These are phyloP conservation scores for Beauveria medogensis DNA, from an alignment of 2,329 filamentous ascomycete species.

Conservation along the genomic window DNA sequence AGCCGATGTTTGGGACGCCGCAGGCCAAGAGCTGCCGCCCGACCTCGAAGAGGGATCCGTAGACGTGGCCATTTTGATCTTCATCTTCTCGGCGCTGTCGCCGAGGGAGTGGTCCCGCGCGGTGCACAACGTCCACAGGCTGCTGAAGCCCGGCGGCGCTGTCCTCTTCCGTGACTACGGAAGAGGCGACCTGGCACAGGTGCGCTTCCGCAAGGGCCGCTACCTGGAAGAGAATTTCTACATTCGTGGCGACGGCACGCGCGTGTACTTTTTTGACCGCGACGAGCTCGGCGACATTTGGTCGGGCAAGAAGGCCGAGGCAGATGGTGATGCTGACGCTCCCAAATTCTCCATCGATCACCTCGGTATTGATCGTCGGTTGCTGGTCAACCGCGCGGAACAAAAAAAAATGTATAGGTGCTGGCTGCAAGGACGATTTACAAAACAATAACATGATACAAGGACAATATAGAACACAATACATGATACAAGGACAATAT, in stretches of 20 bases:
- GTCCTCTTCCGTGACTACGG: constrained; percentile 97
- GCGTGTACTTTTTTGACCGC: constrained; percentile 94
- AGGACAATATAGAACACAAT: not conserved
- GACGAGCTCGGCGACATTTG: constrained; percentile 77
- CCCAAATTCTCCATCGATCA: constrained; percentile 62
- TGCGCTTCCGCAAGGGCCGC: constrained; percentile 90
- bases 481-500: not conserved
- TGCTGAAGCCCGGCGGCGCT: constrained; percentile 87
- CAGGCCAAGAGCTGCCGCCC: constrained; percentile 64
- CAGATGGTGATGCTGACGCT: constrained; percentile 19
- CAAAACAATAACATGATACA: constrained; percentile 46
- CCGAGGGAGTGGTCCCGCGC: constrained; percentile 79
- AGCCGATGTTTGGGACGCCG: constrained; percentile 92
- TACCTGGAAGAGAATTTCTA: constrained; percentile 98
- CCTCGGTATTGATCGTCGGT: constrained; percentile 74
- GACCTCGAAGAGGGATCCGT: constrained; percentile 70
- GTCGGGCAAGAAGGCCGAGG: constrained; percentile 37
- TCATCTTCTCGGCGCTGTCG: constrained; percentile 89
- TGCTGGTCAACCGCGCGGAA: constrained; percentile 85
- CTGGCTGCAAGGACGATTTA: constrained; percentile 83
- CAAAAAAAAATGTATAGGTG: constrained; percentile 98
- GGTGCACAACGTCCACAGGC: constrained; percentile 68
- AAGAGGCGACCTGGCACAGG: constrained; percentile 88
- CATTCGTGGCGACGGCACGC: constrained; percentile 85
- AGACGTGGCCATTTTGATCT: constrained; percentile 89